Evolutionary conservation across 2,329 filamentous ascomycete genomes (phyloP).

Genomic region (Ophiocordyceps camponoti-floridani): DNA sequence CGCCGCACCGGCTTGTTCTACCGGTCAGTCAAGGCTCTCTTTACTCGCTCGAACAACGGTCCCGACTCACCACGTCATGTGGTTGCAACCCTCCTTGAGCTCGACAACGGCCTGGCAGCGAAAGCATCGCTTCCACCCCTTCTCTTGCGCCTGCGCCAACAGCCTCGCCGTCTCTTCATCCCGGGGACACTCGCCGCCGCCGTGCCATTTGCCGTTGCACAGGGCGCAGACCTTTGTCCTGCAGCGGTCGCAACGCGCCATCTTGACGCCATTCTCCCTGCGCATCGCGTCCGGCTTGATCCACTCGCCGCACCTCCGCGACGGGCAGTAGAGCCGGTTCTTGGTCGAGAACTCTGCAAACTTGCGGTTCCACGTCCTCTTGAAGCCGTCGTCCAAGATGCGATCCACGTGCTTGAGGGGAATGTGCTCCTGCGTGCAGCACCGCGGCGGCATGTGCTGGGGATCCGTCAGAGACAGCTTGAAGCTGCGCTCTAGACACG

Average conservation of each 20-base stretch:
- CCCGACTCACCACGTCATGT: slow-evolving; percentile 60
- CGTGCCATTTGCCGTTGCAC: slow-evolving; percentile 63
- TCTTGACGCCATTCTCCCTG: slow-evolving; percentile 38
- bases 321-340: slow-evolving; percentile 64
- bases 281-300: slow-evolving; percentile 57
- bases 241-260: slow-evolving; percentile 54
- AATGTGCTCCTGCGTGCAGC: slow-evolving; percentile 58
- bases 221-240: slow-evolving; percentile 54
- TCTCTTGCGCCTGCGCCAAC: slow-evolving; percentile 45
- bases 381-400: slow-evolving; percentile 57
- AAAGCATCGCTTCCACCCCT: slow-evolving; percentile 61
- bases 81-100: slow-evolving; percentile 67
- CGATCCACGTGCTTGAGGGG: slow-evolving; percentile 58
- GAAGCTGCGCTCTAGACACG: slow-evolving; percentile 60
- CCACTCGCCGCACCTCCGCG: slow-evolving; percentile 56
- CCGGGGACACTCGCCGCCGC: slow-evolving; percentile 47
- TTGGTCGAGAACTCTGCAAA: slow-evolving; percentile 58
- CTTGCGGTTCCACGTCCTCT: slow-evolving; percentile 64
- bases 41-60: not conserved
- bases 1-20: slow-evolving; percentile 46
- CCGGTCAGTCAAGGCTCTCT: not conserved
- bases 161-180: slow-evolving; percentile 48
- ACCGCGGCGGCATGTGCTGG: slow-evolving; percentile 69
- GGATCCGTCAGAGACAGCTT: slow-evolving; percentile 59
- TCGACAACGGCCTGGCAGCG: slow-evolving; percentile 60